Evolutionary conservation across 164 flowering plant species (phyloP), one percentile per base, ranked within the genome.

Genomic region (Macadamia integrifolia): DNA sequence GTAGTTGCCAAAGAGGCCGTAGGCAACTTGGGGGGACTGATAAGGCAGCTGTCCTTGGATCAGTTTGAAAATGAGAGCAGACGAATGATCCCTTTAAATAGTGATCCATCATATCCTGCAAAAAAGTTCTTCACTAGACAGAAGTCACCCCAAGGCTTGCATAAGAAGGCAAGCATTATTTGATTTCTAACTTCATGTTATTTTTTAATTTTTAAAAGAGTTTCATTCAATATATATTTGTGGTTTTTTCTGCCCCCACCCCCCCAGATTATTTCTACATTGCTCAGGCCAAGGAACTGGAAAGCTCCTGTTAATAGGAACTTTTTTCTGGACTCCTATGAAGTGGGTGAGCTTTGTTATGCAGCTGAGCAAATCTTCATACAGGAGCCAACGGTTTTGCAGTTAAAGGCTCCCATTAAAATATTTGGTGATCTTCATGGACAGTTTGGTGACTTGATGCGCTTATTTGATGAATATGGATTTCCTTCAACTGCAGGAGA

Each of bases 341-440:
- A 95, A 87, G 91, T 95, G 43, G 99, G 94, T 28, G 99, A 95
- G 78, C 97, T 95, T 62, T 95, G 99, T 71, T 86, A 89, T 81
- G 96, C 97, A 72, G 98, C 98, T 71, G 99, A 95, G 73, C 99
- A 92, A 82, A 86, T 95, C 61, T 95, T 95, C 78, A 86, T 91
- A 93, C 90, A 88, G 18, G 99, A 95, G 74, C 93, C 89, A 0
- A 87, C 96, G 31, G 99, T 95, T 78, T 89, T 95, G 72, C 98
- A 92, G 79, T 73, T 95, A 78, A 92, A 86, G 85, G 99, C 98
- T 75, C 99, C 99, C 8, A 72, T 92, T 64, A 95, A 95, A 83
- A 87, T 95, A 58, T 95, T 95, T 76, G 99, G 99, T 68, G 99
- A 95, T 84, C 98, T 95, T 66, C 99, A 95, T 75, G 99, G 99